Conservation (phyloP, 2,329 filamentous ascomycete species). For the Stagonosporopsis cucurbitacearum region DNA sequence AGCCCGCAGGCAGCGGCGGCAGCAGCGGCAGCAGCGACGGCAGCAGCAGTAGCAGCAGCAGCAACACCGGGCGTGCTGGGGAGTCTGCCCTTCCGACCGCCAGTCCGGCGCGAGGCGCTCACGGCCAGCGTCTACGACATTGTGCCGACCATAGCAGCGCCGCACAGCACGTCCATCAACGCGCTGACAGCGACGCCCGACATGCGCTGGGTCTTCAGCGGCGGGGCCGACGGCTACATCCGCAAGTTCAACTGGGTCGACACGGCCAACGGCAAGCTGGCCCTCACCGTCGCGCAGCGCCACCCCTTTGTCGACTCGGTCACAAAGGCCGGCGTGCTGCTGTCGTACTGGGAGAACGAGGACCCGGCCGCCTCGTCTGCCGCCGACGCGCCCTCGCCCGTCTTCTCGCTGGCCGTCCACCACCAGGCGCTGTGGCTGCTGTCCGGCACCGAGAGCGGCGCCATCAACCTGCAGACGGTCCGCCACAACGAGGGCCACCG, state of each 20-base stretch:
- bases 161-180: constrained; percentile 95
- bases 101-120: constrained; percentile 77
- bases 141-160: constrained; percentile 93
- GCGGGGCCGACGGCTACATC: constrained; percentile 93
- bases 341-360: constrained; percentile 99
- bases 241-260: constrained; percentile 95
- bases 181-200: constrained; percentile 90
- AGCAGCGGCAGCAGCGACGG: constrained; percentile 39
- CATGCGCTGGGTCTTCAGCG: constrained; percentile 92
- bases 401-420: constrained; percentile 92
- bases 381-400: constrained; percentile 73
- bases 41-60: constrained; percentile 35
- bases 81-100: constrained; percentile 61
- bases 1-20: constrained; percentile 49
- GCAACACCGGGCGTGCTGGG: constrained; percentile 40
- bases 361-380: constrained; percentile 67
- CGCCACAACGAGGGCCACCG: constrained; percentile 93
- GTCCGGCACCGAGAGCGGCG: constrained; percentile 86
- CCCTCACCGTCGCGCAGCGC: constrained; percentile 90
- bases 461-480: constrained; percentile 91
- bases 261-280: constrained; percentile 92
- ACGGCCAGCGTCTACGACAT: constrained; percentile 88
- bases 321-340: constrained; percentile 88
- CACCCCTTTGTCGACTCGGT: constrained; percentile 98
- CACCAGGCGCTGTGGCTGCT: constrained; percentile 90